phyloP scores from a whole-genome alignment of 2,329 filamentous ascomycete genomes.

The Fusarium xyrophilum region DNA sequence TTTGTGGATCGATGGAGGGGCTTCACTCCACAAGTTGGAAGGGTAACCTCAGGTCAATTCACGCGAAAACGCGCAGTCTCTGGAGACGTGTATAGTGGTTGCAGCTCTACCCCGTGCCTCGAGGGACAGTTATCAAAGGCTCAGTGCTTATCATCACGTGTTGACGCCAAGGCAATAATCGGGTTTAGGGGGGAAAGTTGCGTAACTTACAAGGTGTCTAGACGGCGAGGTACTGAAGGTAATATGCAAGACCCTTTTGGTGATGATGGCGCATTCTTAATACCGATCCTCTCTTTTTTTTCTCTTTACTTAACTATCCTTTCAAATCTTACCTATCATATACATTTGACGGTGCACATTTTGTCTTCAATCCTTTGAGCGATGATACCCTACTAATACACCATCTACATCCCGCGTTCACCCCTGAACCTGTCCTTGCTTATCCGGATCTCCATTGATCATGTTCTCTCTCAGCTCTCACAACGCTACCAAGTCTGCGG shows the following conservation, averaged over 20 bases:
- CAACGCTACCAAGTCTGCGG: constrained; percentile 68
- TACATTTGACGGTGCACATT: constrained; percentile 19
- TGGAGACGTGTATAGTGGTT: constrained; percentile 42
- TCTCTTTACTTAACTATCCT: constrained; percentile 28
- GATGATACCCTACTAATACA: constrained; percentile 59
- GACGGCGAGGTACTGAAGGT: constrained; percentile 23
- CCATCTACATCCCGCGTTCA: constrained; percentile 46
- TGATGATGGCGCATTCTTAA: constrained; percentile 36
- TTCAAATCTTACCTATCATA: constrained; percentile 15
- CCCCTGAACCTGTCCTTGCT: constrained; percentile 39
- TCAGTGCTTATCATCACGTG: constrained; percentile 30
- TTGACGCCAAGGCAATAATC: constrained; percentile 14
- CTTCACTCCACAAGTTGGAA: constrained; percentile 33
- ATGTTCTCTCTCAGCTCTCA: constrained; percentile 66
- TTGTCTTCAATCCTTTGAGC: constrained; percentile 42
- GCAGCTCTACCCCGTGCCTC: constrained; percentile 19
- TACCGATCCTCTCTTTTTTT: constrained; percentile 18
- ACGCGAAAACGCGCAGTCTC: constrained; percentile 32
- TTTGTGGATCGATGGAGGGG: constrained; percentile 39
- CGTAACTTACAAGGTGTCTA: constrained; percentile 36
- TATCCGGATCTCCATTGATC: constrained; percentile 40
- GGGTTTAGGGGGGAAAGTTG: constrained; percentile 29
- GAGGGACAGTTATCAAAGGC: background rate
- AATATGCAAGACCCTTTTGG: constrained; percentile 30
- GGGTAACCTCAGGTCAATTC: constrained; percentile 33